Evolutionary conservation across 2,329 filamentous ascomycete genomes (phyloP).

Genomic region (Ophiocordyceps camponoti-floridani): DNA sequence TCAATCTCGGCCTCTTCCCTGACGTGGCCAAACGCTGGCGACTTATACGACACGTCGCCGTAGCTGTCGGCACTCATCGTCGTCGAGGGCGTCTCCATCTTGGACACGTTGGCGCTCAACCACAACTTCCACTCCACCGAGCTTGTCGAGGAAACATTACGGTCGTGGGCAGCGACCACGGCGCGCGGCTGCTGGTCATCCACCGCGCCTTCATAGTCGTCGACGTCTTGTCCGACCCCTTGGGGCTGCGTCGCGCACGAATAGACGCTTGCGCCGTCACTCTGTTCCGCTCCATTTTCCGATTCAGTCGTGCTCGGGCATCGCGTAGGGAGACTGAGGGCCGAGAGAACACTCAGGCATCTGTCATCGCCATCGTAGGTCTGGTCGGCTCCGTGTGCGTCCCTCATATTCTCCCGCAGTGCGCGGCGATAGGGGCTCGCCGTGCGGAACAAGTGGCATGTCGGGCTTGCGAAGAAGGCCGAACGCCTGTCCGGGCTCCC

Average conservation of each 20-base stretch:
- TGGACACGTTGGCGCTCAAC: conserved; percentile 32
- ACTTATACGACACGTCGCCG: conserved; percentile 1
- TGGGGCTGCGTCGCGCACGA: conserved; percentile 13
- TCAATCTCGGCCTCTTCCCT: conserved; percentile 33
- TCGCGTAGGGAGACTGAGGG: conserved; percentile 19
- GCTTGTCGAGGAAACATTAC: conserved; percentile 22
- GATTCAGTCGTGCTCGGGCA: conserved; percentile 21
- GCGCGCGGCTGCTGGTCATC: background rate
- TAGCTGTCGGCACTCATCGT: conserved; percentile 2
- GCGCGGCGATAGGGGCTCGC: conserved; percentile 37
- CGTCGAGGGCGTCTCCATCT: conserved; percentile 17
- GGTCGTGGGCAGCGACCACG: conserved; percentile 10
- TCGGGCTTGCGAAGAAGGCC: conserved; percentile 32
- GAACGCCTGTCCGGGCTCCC: conserved; percentile 23
- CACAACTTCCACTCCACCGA: conserved; percentile 37
- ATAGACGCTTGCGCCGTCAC: conserved; percentile 31
- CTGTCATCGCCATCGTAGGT: conserved; percentile 12
- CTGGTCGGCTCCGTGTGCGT: conserved; percentile 11
- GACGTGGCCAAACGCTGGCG: conserved; percentile 19
- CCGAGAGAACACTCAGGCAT: conserved; percentile 22
- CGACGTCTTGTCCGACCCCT: background rate
- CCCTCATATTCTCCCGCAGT: conserved; percentile 26
- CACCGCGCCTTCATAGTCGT: background rate
- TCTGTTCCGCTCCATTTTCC: conserved; percentile 16
- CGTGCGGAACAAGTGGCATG: conserved; percentile 32